Percentiles rank a stretch among this genome's conserved stretches.
phyloP scores from a whole-genome alignment of 805 yeast species.

The Cyberlindnera xylosilytica region DNA sequence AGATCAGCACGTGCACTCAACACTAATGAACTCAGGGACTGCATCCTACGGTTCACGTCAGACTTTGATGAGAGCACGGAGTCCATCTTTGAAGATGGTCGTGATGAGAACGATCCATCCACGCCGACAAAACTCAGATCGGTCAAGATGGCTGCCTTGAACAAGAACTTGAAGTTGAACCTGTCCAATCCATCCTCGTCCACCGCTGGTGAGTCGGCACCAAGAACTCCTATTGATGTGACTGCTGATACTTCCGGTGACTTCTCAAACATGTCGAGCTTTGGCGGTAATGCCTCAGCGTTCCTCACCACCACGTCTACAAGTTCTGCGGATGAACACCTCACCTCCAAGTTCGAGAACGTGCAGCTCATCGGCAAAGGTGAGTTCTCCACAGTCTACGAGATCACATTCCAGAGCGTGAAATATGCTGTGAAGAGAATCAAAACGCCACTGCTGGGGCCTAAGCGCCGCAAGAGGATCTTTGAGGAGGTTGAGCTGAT shows the following conservation, averaged over 20 bases:
- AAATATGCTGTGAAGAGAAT: slow-evolving; percentile 87
- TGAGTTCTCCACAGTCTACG: slow-evolving; percentile 86
- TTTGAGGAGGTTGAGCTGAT: slow-evolving; percentile 77
- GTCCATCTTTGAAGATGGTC: slow-evolving; percentile 25
- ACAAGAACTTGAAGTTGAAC: slow-evolving; percentile 12
- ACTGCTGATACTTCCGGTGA: slow-evolving; percentile 21
- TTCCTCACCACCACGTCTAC: slow-evolving; percentile 22
- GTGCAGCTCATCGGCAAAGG: slow-evolving; percentile 78
- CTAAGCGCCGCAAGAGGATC: slow-evolving; percentile 57
- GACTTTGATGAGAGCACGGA: slow-evolving; percentile 39
- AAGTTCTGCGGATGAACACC: slow-evolving; percentile 36
- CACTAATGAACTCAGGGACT: slow-evolving; percentile 39
- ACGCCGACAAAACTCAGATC: slow-evolving; percentile 40
- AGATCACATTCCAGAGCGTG: slow-evolving; percentile 63
- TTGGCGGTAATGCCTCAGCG: slow-evolving; percentile 18
- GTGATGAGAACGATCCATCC: slow-evolving; percentile 34
- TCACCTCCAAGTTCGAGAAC: slow-evolving; percentile 50
- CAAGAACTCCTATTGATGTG: slow-evolving; percentile 29
- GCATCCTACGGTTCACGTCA: slow-evolving; percentile 36
- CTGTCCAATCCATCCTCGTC: slow-evolving; percentile 18
- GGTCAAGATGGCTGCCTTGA: slow-evolving; percentile 16
- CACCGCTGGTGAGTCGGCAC: slow-evolving; percentile 26
- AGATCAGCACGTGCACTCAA: slow-evolving; percentile 32
- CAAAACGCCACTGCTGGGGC: slow-evolving; percentile 57
- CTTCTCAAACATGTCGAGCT: slow-evolving; percentile 23